Percentiles rank a stretch among this genome's conserved stretches.
phyloP scores from a whole-genome alignment of 495 filamentous ascomycete genomes.

The Pyrenula massariospora region DNA sequence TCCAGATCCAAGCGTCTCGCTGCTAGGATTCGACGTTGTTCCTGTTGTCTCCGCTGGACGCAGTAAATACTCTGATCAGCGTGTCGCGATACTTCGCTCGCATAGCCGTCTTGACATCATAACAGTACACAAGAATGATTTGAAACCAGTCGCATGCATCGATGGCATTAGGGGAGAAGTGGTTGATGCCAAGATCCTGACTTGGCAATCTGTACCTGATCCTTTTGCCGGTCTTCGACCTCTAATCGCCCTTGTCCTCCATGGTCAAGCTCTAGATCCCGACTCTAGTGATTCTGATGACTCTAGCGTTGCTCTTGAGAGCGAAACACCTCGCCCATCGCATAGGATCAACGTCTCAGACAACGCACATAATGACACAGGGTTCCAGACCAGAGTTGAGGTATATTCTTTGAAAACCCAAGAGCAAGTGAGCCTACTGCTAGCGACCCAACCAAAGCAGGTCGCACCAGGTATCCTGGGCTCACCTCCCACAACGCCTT shows the following conservation, averaged over 20 bases:
- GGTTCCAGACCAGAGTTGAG: slow-evolving; percentile 76
- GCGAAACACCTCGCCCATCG: not conserved
- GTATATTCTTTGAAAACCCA: slow-evolving; percentile 68
- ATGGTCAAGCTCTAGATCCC: slow-evolving; percentile 44
- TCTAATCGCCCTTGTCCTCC: slow-evolving; percentile 62
- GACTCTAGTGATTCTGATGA: slow-evolving; percentile 3
- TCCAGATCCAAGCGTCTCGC: slow-evolving; percentile 40
- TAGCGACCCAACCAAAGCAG: slow-evolving; percentile 40
- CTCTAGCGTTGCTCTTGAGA: slow-evolving; percentile 10
- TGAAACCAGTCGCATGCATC: slow-evolving; percentile 53
- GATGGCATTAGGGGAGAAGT: slow-evolving; percentile 71
- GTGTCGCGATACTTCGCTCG: slow-evolving; percentile 61
- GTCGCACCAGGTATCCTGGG: slow-evolving; percentile 30
- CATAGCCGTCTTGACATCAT: slow-evolving; percentile 65
- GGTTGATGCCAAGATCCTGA: slow-evolving; percentile 66
- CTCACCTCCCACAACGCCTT: slow-evolving; percentile 36
- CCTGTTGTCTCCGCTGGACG: slow-evolving; percentile 33
- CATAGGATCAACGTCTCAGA: not conserved
- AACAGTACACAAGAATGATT: slow-evolving; percentile 52
- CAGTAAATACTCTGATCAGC: not conserved
- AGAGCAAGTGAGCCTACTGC: slow-evolving; percentile 54
- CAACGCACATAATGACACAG: slow-evolving; percentile 20
- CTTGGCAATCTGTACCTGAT: slow-evolving; percentile 37
- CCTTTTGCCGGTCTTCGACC: slow-evolving; percentile 34
- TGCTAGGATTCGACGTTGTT: slow-evolving; percentile 75